Conservation (phyloP, 2,329 filamentous ascomycete genomes). For the Exophiala oligosperma region DNA sequence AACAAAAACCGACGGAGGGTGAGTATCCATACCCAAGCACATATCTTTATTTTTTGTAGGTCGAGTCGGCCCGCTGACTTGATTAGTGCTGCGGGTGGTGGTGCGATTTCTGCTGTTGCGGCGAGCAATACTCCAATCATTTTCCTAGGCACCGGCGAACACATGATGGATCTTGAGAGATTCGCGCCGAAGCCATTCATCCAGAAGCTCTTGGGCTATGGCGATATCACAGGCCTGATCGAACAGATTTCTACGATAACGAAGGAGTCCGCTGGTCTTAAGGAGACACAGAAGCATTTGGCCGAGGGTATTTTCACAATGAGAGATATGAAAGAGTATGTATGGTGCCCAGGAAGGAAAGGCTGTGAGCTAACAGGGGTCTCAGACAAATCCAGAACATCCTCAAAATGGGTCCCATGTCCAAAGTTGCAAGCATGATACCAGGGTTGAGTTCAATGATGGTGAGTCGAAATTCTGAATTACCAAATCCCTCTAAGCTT, state of each 20-base stretch:
- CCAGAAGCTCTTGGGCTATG: conserved; percentile 92
- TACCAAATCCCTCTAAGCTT: too few relatives aligned
- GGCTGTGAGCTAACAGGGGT: too few relatives aligned
- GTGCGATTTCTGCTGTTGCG: conserved; percentile 95
- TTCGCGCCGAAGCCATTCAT: conserved; percentile 94
- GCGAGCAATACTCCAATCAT: conserved; percentile 96
- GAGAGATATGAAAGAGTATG: conserved; percentile 89
- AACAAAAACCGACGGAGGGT: conserved; percentile 93
- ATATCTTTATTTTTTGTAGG: not conserved
- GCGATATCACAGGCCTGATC: conserved; percentile 90
- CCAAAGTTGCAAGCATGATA: conserved; percentile 98
- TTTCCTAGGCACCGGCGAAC: conserved; percentile 96
- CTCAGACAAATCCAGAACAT: conserved; percentile 66
- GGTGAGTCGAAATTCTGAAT: conserved; percentile 44
- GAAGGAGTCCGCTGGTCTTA: conserved; percentile 73
- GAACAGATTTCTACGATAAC: conserved; percentile 96
- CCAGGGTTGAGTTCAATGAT: conserved; percentile 92
- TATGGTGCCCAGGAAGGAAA: conserved; percentile 38
- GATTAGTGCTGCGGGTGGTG: conserved; percentile 67
- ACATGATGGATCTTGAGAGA: conserved; percentile 90
- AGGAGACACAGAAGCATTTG: conserved; percentile 99
- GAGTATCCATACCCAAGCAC: not conserved
- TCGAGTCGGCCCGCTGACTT: not conserved
- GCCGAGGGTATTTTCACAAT: conserved; percentile 95
- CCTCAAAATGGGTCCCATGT: conserved; percentile 98